These are phyloP conservation scores for Pyrenochaeta sp. DNA, from an alignment of 2,329 filamentous ascomycete species.

Conservation along the genomic window DNA sequence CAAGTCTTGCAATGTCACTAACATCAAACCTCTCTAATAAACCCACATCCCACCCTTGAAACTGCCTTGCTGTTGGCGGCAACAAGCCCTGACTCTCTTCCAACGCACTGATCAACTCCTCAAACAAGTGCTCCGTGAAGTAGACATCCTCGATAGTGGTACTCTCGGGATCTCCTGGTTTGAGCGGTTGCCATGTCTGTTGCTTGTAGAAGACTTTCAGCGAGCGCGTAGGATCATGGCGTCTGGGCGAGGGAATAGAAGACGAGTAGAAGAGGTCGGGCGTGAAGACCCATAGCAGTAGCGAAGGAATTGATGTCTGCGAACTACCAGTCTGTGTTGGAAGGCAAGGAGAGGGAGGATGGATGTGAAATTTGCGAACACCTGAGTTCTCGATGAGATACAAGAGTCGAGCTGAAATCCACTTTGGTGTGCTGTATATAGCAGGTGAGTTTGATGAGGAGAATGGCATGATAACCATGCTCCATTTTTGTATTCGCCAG, in stretches of 20 bases:
- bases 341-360: conserved; percentile 12
- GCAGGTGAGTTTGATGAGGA: conserved; percentile 10
- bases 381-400: conserved; percentile 65
- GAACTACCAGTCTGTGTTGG: neutral
- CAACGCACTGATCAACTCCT: conserved; percentile 56
- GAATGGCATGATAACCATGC: conserved; percentile 42
- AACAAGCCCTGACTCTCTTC: conserved; percentile 61
- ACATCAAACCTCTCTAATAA: conserved; percentile 64
- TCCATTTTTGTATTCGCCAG: conserved; percentile 61
- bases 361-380: conserved; percentile 66
- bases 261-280: conserved; percentile 66
- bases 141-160: conserved; percentile 60
- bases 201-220: conserved; percentile 66
- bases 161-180: conserved; percentile 47
- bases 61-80: conserved; percentile 64
- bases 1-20: neutral
- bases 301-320: conserved; percentile 21
- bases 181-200: conserved; percentile 31
- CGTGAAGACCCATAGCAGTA: conserved; percentile 68
- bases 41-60: conserved; percentile 74
- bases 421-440: conserved; percentile 48
- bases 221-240: conserved; percentile 56
- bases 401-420: conserved; percentile 65
- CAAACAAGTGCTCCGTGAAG: conserved; percentile 62
- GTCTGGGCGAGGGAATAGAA: conserved; percentile 37